Percentiles rank a stretch among this genome's conserved stretches.
Conservation (phyloP, 2,329 filamentous ascomycete species). For the Aotearoamyces nothofagi region DNA sequence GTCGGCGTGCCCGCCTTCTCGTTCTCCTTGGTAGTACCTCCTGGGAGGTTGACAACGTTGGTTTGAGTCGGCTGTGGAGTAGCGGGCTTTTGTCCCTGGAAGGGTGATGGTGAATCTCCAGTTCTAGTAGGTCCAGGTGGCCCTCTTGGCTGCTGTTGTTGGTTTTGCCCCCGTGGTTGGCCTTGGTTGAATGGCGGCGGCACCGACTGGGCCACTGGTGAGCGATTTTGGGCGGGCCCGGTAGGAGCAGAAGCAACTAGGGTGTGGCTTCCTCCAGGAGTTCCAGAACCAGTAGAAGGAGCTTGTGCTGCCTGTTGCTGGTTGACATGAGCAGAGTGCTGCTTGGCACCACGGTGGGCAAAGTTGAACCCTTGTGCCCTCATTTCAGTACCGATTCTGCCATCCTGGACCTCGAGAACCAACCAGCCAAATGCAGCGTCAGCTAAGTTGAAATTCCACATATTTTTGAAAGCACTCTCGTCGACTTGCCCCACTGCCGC, state of each 20-base stretch:
- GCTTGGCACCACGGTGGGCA: constrained; percentile 82
- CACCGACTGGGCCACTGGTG: constrained; percentile 12
- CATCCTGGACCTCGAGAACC: constrained; percentile 86
- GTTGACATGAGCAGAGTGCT: constrained; percentile 28
- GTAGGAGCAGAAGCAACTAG: constrained; percentile 18
- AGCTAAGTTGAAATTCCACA: constrained; percentile 99
- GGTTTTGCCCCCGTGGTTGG: constrained; percentile 12
- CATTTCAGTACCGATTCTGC: constrained; percentile 96
- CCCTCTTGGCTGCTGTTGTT: constrained; percentile 12
- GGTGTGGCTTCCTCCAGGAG: constrained; percentile 18
- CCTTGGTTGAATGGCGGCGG: constrained; percentile 13
- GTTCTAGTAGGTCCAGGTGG: constrained; percentile 16
- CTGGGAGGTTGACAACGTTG: constrained; percentile 19
- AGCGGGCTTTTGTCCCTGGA: constrained; percentile 25
- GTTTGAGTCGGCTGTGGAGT: constrained; percentile 26
- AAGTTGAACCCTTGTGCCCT: constrained; percentile 98
- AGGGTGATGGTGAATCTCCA: constrained; percentile 17
- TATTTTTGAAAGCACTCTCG: constrained; percentile 99
- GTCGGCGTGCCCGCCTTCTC: constrained; percentile 32
- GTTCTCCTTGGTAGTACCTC: constrained; percentile 31
- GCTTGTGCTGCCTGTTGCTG: constrained; percentile 19
- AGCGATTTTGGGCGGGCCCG: constrained; percentile 14
- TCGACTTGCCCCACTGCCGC: constrained; percentile 76
- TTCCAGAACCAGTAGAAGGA: constrained; percentile 19
- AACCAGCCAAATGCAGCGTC: constrained; percentile 96